phyloP scores from a whole-genome alignment of 192 early-diverging fungal species.

The Coemansia sp. region DNA sequence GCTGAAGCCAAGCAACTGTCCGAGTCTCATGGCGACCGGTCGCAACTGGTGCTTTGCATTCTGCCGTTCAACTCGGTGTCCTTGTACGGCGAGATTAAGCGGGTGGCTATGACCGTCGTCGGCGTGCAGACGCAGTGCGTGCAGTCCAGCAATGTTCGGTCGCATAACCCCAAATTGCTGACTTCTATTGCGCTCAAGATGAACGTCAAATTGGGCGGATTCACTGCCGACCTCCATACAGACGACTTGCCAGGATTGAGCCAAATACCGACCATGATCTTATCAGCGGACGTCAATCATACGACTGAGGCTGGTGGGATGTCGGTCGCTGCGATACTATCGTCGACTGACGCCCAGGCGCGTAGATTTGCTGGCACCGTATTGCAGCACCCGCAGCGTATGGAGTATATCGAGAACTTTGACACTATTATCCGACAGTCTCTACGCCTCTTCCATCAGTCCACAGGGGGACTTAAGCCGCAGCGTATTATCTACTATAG shows the following conservation, averaged over 20 bases:
- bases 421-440: constrained; percentile 43
- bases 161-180: constrained; percentile 23
- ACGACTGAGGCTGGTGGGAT: constrained; percentile 42
- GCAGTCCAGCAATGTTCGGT: constrained; percentile 14
- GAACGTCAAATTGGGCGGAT: constrained; percentile 69
- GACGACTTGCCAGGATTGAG: constrained; percentile 10
- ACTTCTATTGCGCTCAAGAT: constrained; percentile 57
- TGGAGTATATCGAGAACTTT: constrained; percentile 42
- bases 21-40: not conserved
- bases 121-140: constrained; percentile 61
- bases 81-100: constrained; percentile 60
- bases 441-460: constrained; percentile 41
- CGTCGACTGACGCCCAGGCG: constrained; percentile 33
- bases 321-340: constrained; percentile 57
- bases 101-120: constrained; percentile 49
- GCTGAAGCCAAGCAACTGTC: not conserved
- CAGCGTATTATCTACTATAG: constrained; percentile 61
- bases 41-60: constrained; percentile 35
- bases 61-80: constrained; percentile 13
- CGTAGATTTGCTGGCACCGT: constrained; percentile 29
- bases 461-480: constrained; percentile 48
- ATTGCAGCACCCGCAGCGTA: constrained; percentile 40
- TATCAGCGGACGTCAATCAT: constrained; percentile 66
- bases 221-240: constrained; percentile 37
- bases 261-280: constrained; percentile 55